phyloP scores from a whole-genome alignment of 352 stramenopile species.

The Globisporangium mamillatum region DNA sequence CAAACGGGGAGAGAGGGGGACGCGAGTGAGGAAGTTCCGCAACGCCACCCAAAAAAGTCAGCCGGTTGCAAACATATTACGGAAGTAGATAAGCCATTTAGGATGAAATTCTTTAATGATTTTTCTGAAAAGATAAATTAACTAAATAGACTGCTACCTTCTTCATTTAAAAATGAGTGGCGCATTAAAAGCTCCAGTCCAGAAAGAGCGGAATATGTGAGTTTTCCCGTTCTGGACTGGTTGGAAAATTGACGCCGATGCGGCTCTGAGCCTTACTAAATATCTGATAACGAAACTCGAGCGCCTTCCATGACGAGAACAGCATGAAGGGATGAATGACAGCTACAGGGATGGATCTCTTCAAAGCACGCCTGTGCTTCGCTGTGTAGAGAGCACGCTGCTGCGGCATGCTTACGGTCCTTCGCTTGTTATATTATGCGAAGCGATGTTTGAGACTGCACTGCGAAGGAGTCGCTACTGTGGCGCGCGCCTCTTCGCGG shows the following conservation, averaged over 20 bases:
- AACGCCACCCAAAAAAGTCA: neutral
- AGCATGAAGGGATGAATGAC: neutral
- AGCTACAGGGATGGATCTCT: neutral
- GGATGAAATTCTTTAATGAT: too few species aligned
- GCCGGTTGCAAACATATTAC: neutral
- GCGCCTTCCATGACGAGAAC: too few species aligned
- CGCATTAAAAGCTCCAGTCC: too few species aligned
- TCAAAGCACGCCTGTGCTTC: neutral
- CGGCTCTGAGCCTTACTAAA: too few species aligned
- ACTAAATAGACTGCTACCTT: too few species aligned
- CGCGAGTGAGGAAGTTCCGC: neutral
- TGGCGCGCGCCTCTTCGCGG: neutral
- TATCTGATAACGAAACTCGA: too few species aligned
- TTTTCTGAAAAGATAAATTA: too few species aligned
- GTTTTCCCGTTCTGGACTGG: too few species aligned
- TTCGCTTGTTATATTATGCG: neutral
- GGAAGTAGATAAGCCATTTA: neutral
- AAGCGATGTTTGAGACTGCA: neutral
- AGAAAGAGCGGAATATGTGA: too few species aligned
- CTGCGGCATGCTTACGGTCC: too few species aligned
- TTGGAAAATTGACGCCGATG: too few species aligned
- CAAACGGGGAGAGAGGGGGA: constrained; percentile 4
- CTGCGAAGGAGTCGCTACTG: neutral
- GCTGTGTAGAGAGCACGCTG: neutral
- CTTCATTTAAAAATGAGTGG: too few species aligned